A percentile compares a stretch with the other conserved stretches of the same genome.
Conservation (phyloP, 495 filamentous ascomycete species). For the Sporormia fimetaria region DNA sequence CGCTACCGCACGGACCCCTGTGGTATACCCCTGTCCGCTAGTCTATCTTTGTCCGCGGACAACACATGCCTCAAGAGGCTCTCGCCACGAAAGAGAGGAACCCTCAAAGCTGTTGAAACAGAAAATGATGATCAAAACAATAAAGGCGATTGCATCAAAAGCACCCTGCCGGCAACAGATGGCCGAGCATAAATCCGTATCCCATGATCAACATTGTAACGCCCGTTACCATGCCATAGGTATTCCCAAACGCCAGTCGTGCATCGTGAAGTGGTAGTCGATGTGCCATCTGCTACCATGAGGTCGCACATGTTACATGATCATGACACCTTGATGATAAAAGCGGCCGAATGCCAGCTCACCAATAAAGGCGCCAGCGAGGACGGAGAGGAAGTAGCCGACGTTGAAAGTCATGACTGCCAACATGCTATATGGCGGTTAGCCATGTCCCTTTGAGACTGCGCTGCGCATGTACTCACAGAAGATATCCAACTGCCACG, state of each 20-base stretch:
- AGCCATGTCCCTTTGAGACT: background rate
- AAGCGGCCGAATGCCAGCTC: conserved; percentile 71
- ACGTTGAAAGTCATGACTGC: conserved; percentile 98
- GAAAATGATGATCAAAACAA: no score
- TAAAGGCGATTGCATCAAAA: no score
- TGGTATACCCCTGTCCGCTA: no score
- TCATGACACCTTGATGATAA: conserved; percentile 22
- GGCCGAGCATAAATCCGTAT: no score
- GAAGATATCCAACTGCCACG: conserved; percentile 69
- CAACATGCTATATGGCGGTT: conserved; percentile 58
- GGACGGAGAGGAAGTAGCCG: conserved; percentile 84
- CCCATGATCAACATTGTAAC: no score
- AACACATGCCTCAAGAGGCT: conserved; percentile 1
- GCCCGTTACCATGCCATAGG: no score
- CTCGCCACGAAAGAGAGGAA: no score
- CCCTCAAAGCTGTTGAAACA: no score
- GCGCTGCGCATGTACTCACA: conserved; percentile 54
- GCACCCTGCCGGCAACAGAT: no score
- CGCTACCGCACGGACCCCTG: no score
- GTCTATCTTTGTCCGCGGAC: conserved; percentile 1
- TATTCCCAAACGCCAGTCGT: conserved; percentile 8
- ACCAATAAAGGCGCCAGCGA: conserved; percentile 73
- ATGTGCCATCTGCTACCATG: no score
- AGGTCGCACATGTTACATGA: conserved; percentile 11
- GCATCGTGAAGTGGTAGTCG: conserved; percentile 11